Conservation (phyloP, 2,329 filamentous ascomycete species). For the Talaromyces sp. region DNA sequence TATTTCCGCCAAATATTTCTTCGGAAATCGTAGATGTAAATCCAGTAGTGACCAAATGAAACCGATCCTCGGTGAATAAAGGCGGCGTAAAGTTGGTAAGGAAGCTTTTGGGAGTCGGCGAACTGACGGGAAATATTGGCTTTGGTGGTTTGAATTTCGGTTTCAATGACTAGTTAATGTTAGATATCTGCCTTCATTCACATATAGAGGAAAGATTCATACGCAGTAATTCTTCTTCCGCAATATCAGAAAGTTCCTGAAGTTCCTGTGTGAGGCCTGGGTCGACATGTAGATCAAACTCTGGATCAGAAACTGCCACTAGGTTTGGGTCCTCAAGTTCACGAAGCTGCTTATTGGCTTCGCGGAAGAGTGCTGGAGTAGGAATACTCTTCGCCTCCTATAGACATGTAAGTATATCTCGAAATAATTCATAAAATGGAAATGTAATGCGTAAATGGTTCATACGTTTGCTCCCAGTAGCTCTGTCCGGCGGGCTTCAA, state of each 20-base stretch:
- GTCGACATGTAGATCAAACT: conserved; percentile 37
- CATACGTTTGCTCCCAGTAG: conserved; percentile 30
- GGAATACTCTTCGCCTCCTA: conserved; percentile 27
- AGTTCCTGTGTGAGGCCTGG: conserved; percentile 46
- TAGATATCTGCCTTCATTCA: background rate
- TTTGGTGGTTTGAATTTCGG: conserved; percentile 54
- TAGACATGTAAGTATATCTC: background rate
- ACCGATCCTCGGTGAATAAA: conserved; percentile 79
- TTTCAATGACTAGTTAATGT: conserved; percentile 35
- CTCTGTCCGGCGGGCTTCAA: conserved; percentile 54
- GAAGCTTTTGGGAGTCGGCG: conserved; percentile 62
- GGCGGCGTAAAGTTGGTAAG: conserved; percentile 85
- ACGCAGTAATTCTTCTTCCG: conserved; percentile 53
- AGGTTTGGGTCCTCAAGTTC: conserved; percentile 48
- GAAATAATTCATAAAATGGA: background rate
- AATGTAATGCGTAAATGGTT: background rate
- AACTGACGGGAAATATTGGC: conserved; percentile 62
- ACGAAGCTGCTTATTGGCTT: conserved; percentile 32
- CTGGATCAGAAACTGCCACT: conserved; percentile 29
- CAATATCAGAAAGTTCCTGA: conserved; percentile 47
- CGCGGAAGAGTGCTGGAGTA: conserved; percentile 35
- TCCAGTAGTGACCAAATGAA: conserved; percentile 88
- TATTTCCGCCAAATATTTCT: conserved; percentile 85
- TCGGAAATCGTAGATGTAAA: conserved; percentile 91
- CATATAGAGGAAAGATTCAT: conserved; percentile 15